Conservation (phyloP, 2,329 filamentous ascomycete genomes). For the Cordyceps tenuipes region DNA sequence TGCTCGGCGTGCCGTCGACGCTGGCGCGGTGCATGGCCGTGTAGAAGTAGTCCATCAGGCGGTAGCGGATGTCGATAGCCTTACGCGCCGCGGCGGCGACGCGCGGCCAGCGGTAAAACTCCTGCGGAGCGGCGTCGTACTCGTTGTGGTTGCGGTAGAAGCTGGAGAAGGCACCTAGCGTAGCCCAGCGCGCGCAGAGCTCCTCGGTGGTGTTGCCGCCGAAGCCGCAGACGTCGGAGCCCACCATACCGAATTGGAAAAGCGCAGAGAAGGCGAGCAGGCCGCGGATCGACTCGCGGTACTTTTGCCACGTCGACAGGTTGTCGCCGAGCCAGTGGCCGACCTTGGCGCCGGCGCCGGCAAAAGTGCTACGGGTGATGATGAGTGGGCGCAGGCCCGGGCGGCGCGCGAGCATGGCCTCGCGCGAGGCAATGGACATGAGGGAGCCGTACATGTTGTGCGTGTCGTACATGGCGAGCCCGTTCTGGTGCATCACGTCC, state of each 20-base stretch:
- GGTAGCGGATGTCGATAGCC: slow-evolving; percentile 61
- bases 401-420: slow-evolving; percentile 58
- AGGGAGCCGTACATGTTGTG: slow-evolving; percentile 71
- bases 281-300: slow-evolving; percentile 48
- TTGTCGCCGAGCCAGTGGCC: slow-evolving; percentile 48
- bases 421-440: slow-evolving; percentile 60
- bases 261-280: slow-evolving; percentile 55
- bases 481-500: slow-evolving; percentile 59
- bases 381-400: slow-evolving; percentile 58
- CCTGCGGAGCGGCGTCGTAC: slow-evolving; percentile 37
- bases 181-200: slow-evolving; percentile 59
- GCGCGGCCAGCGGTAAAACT: slow-evolving; percentile 58
- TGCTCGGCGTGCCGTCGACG: slow-evolving; percentile 55
- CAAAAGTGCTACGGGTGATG: slow-evolving; percentile 69
- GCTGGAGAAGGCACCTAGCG: slow-evolving; percentile 56
- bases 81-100: slow-evolving; percentile 55
- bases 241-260: slow-evolving; percentile 61
- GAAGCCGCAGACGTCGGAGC: slow-evolving; percentile 72
- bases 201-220: slow-evolving; percentile 51
- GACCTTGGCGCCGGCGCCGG: slow-evolving; percentile 59
- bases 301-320: slow-evolving; percentile 45
- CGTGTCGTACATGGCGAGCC: slow-evolving; percentile 61
- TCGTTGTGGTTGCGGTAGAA: slow-evolving; percentile 62
- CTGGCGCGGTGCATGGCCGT: slow-evolving; percentile 57
- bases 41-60: slow-evolving; percentile 67